Conservation (phyloP, 176 grass and related monocot genomes). For the Musa itinerans region DNA sequence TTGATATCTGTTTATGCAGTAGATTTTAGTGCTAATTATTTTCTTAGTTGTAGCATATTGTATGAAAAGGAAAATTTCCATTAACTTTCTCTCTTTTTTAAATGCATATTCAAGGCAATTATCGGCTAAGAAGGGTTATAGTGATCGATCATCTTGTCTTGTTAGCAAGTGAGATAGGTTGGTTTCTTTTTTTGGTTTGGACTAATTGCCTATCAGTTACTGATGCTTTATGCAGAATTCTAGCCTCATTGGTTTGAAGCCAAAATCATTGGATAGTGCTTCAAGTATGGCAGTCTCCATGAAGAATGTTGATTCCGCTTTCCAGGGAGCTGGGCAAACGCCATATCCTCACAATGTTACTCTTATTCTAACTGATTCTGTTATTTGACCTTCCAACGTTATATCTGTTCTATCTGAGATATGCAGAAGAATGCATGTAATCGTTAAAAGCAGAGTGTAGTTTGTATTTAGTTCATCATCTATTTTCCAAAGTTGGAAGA, state of each 20-base stretch:
- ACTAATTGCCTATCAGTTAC: background rate
- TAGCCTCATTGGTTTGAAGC: background rate
- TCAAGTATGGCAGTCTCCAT: constrained; percentile 10
- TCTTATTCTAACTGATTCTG: background rate
- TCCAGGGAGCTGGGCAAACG: constrained; percentile 8
- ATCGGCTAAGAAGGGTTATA: background rate
- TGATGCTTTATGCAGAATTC: background rate
- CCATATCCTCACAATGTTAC: background rate
- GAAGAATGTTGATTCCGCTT: constrained; percentile 14
- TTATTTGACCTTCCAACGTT: background rate
- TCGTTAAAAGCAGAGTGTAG: background rate
- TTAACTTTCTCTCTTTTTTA: too few relatives aligned
- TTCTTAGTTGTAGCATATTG: too few relatives aligned
- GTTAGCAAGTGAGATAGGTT: background rate
- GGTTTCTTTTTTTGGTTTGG: background rate
- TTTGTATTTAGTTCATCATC: background rate
- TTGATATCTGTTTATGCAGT: too few relatives aligned
- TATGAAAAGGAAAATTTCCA: too few relatives aligned
- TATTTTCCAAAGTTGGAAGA: background rate
- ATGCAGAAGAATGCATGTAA: background rate
- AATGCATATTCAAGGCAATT: background rate
- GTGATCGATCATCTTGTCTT: background rate
- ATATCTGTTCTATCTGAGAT: background rate
- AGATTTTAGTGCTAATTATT: too few relatives aligned
- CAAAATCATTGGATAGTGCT: background rate